These are phyloP conservation scores for Fraxinus nigra DNA, from an alignment of 305 asterid species.

Conservation along the genomic window DNA sequence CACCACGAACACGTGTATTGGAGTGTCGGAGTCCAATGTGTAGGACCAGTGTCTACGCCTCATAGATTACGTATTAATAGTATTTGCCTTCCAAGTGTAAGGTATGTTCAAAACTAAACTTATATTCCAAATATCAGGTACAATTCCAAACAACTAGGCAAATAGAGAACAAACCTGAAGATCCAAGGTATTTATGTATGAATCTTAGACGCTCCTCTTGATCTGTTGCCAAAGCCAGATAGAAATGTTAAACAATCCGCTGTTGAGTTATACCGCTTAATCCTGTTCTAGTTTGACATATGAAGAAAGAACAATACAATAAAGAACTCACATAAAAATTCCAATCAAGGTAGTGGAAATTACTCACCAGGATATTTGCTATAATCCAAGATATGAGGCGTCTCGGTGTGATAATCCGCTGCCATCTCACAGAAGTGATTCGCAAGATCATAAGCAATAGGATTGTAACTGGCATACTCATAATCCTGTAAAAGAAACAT, in stretches of 20 bases:
- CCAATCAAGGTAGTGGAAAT: neutral
- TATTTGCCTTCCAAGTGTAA: no score
- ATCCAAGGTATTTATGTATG: conserved; percentile 54
- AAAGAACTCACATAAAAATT: neutral
- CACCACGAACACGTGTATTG: neutral
- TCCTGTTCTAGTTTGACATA: neutral
- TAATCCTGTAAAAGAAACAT: conserved; percentile 54
- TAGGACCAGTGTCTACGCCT: no score
- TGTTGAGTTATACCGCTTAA: neutral
- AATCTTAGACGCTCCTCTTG: conserved; percentile 69
- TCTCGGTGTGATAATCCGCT: conserved; percentile 81
- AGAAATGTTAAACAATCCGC: neutral
- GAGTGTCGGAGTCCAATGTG: no score
- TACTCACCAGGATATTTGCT: conserved; percentile 71
- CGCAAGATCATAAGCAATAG: conserved; percentile 83
- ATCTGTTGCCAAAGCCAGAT: conserved; percentile 41
- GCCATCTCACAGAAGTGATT: conserved; percentile 98
- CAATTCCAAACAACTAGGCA: neutral
- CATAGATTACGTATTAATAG: no score
- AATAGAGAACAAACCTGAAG: conserved; percentile 49
- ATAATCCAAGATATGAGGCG: conserved; percentile 86
- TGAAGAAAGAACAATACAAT: neutral
- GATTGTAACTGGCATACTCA: conserved; percentile 86
- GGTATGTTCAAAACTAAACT: neutral
- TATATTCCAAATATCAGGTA: neutral